Evolutionary conservation across 1,284 basidiomycete species (phyloP).

Genomic region (Omphalotus olearius): DNA sequence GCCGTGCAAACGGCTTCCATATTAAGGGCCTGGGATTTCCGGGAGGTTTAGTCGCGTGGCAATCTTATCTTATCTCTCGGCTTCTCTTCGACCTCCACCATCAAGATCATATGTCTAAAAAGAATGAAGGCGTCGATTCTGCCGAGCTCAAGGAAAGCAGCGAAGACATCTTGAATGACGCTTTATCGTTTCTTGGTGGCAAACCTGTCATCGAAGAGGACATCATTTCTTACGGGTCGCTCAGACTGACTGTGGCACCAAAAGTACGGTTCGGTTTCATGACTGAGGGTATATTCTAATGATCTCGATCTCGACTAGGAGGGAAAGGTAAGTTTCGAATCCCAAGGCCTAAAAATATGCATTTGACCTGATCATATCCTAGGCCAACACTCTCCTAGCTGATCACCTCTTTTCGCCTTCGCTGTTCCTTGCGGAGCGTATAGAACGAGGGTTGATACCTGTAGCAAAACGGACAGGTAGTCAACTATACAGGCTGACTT

Average conservation of each 20-base stretch:
- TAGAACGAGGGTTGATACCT: conserved; percentile 50
- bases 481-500: conserved; percentile 7
- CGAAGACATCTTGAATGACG: conserved; percentile 47
- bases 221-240: conserved; percentile 41
- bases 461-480: conserved; percentile 35
- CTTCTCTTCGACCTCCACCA: no score
- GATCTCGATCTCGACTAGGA: conserved; percentile 35
- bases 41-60: background rate
- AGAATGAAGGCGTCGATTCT: no score
- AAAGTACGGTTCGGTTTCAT: conserved; percentile 36
- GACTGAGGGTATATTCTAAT: conserved; percentile 13
- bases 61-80: no score
- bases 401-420: conserved; percentile 71
- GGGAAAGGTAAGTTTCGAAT: conserved; percentile 44
- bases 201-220: conserved; percentile 33
- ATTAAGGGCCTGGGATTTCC: no score
- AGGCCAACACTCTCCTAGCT: conserved; percentile 68
- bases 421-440: conserved; percentile 58
- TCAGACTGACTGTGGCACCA: conserved; percentile 45
- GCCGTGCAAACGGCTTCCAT: no score
- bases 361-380: conserved; percentile 13
- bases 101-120: no score
- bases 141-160: no score
- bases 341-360: conserved; percentile 8
- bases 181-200: conserved; percentile 42